Evolutionary conservation across 257 asterid genomes (phyloP).

Genomic region (Ilex asprella): DNA sequence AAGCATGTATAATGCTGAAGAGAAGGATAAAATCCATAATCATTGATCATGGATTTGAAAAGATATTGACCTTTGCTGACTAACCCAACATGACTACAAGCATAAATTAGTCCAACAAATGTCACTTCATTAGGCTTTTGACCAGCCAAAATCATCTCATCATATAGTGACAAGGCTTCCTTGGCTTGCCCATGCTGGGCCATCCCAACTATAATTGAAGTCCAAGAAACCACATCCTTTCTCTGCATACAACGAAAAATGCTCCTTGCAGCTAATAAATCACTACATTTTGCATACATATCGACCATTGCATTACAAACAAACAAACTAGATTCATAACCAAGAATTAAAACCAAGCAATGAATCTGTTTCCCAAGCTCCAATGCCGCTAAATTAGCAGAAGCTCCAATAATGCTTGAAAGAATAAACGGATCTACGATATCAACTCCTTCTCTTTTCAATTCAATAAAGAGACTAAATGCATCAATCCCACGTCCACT

Average conservation of each 20-base stretch:
- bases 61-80: slow-evolving; percentile 50
- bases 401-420: slow-evolving; percentile 56
- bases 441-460: slow-evolving; percentile 49
- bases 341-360: slow-evolving; percentile 48
- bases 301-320: slow-evolving; percentile 55
- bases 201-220: slow-evolving; percentile 74
- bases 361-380: slow-evolving; percentile 78
- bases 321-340: slow-evolving; percentile 40
- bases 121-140: slow-evolving; percentile 71
- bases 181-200: slow-evolving; percentile 78
- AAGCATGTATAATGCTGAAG: slow-evolving; percentile 77
- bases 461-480: slow-evolving; percentile 36
- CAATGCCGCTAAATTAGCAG: slow-evolving; percentile 45
- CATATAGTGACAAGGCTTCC: slow-evolving; percentile 50
- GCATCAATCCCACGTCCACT: slow-evolving; percentile 47
- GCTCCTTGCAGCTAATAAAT: slow-evolving; percentile 46
- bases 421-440: slow-evolving; percentile 46
- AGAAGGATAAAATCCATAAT: slow-evolving; percentile 50
- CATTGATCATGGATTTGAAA: slow-evolving; percentile 61
- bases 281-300: slow-evolving; percentile 87
- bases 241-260: slow-evolving; percentile 36
- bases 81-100: slow-evolving; percentile 77
- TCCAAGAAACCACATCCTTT: slow-evolving; percentile 75
- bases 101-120: slow-evolving; percentile 62
- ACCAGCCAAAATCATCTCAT: slow-evolving; percentile 50